phyloP scores from a whole-genome alignment of 2,329 filamentous ascomycete genomes.

The Epichloe elymi region DNA sequence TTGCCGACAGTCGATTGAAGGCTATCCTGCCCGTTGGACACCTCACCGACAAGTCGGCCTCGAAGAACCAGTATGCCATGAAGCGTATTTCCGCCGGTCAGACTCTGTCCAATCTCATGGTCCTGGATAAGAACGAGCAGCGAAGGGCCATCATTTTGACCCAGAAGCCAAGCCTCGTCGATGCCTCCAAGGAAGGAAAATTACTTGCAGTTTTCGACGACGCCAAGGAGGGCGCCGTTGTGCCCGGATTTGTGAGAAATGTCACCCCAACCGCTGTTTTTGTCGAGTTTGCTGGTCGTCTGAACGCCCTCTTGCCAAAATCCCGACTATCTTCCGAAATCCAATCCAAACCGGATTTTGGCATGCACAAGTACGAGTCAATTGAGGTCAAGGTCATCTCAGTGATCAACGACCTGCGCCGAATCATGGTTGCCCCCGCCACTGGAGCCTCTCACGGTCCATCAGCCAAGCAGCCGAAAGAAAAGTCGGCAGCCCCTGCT shows the following conservation, averaged over 20 bases:
- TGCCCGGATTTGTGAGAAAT: conserved; percentile 74
- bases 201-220: conserved; percentile 62
- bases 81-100: conserved; percentile 79
- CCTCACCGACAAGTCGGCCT: conserved; percentile 68
- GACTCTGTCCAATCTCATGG: conserved; percentile 64
- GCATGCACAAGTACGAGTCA: conserved; percentile 63
- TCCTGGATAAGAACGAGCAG: conserved; percentile 73
- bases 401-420: conserved; percentile 54
- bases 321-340: conserved; percentile 61
- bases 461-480: conserved; percentile 24
- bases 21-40: conserved; percentile 67
- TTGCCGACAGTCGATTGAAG: conserved; percentile 60
- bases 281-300: conserved; percentile 68
- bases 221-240: conserved; percentile 51
- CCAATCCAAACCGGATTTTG: conserved; percentile 58
- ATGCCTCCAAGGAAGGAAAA: conserved; percentile 57
- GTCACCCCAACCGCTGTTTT: conserved; percentile 73
- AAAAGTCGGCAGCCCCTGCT: conserved; percentile 28
- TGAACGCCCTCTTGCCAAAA: conserved; percentile 71
- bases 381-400: conserved; percentile 59
- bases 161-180: conserved; percentile 71
- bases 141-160: conserved; percentile 65
- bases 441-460: conserved; percentile 35
- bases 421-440: conserved; percentile 47
- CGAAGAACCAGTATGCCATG: conserved; percentile 63